These are phyloP conservation scores for Triticum timopheevii DNA, from an alignment of 176 grass and related monocot genomes.

Conservation along the genomic window DNA sequence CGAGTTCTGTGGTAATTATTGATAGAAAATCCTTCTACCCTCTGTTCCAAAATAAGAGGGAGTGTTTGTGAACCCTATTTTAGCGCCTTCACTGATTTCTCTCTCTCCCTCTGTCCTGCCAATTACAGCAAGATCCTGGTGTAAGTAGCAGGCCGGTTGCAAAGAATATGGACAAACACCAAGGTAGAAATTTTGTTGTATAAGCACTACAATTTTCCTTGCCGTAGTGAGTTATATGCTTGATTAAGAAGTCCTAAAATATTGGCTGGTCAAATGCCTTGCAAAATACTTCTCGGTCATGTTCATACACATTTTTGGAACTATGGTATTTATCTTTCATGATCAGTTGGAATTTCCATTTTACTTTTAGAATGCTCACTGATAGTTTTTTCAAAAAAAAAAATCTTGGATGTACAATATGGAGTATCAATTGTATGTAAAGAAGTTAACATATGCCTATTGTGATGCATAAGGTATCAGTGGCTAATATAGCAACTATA, in stretches of 20 bases:
- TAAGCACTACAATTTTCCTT: neutral
- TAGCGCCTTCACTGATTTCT: neutral
- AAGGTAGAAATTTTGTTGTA: conserved; percentile 41
- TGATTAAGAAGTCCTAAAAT: neutral
- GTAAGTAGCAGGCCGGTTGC: conserved; percentile 37
- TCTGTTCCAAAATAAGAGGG: too few relatives aligned
- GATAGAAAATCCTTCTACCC: too few relatives aligned
- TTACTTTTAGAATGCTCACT: neutral
- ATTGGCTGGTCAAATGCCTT: neutral
- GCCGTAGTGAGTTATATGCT: neutral
- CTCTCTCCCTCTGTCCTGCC: neutral
- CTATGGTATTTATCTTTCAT: neutral
- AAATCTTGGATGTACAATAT: neutral
- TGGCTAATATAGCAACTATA: neutral
- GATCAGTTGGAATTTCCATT: neutral
- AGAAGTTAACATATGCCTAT: too few relatives aligned
- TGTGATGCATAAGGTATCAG: neutral
- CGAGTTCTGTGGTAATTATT: too few relatives aligned
- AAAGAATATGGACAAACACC: conserved; percentile 34
- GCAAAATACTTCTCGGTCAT: neutral
- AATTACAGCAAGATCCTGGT: conserved; percentile 54
- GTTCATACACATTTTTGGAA: neutral
- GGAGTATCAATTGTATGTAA: neutral
- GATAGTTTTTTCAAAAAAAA: too few relatives aligned
- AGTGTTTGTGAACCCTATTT: conserved; percentile 3